A percentile compares a stretch with the other conserved stretches of the same genome.
Evolutionary conservation across 2,329 filamentous ascomycete species (phyloP).

Genomic region (Botrytis porri): DNA sequence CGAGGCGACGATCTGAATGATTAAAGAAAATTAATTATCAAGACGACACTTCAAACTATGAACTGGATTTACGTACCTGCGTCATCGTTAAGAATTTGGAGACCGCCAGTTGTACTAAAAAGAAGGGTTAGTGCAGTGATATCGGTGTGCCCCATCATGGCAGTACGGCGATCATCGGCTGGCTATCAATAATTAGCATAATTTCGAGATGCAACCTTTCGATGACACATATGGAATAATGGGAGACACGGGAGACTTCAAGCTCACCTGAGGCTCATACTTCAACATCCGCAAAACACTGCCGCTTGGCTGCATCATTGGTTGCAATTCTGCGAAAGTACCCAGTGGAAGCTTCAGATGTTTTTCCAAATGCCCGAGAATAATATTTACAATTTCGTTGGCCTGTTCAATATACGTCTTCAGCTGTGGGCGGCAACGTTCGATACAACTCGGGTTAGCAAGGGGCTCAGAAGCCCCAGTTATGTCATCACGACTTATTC

Average conservation of each 20-base stretch:
- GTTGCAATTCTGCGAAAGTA: neutral
- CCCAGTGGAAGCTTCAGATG: neutral
- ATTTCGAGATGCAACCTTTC: neutral
- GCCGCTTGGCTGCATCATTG: neutral
- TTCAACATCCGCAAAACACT: constrained; percentile 7
- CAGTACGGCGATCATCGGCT: constrained; percentile 3
- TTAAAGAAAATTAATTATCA: neutral
- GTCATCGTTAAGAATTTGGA: constrained; percentile 40
- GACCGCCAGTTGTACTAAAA: constrained; percentile 36
- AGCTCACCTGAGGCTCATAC: constrained; percentile 8
- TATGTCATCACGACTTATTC: constrained; percentile 8
- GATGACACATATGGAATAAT: neutral
- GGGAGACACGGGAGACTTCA: neutral
- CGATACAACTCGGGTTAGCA: neutral
- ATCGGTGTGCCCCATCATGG: constrained; percentile 14
- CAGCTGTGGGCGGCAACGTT: neutral
- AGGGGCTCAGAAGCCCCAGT: constrained; percentile 15
- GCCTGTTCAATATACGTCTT: neutral
- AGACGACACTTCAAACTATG: neutral
- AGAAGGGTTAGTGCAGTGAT: constrained; percentile 14
- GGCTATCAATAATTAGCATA: neutral
- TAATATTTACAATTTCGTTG: neutral
- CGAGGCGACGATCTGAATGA: constrained; percentile 1
- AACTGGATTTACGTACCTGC: constrained; percentile 30
- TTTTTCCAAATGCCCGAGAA: constrained; percentile 11